These are phyloP conservation scores for Lepiota venenata DNA, from an alignment of 768 basidiomycete genomes.

Conservation along the genomic window DNA sequence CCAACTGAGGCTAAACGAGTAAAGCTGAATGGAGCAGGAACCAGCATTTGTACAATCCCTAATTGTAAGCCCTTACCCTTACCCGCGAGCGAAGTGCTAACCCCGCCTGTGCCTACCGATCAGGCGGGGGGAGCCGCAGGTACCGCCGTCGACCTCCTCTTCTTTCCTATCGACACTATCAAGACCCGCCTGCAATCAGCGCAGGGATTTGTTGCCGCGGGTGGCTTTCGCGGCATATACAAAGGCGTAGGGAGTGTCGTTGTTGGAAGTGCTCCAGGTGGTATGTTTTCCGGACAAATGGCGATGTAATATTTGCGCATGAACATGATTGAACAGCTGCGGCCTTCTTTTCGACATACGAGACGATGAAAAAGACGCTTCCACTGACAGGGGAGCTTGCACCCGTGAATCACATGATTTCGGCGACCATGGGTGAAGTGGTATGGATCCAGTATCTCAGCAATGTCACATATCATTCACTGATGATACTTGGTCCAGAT, in stretches of 20 bases:
- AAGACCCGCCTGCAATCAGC: conserved; percentile 93
- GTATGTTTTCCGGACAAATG: conserved; percentile 34
- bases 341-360: conserved; percentile 93
- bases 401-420: conserved; percentile 54
- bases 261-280: conserved; percentile 94
- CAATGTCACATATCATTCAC: conserved; percentile 8
- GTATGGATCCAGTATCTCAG: conserved; percentile 32
- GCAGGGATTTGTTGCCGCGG: conserved; percentile 81
- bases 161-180: conserved; percentile 96
- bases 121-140: conserved; percentile 92
- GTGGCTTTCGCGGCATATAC: conserved; percentile 90
- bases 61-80: conserved; percentile 29
- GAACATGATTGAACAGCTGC: conserved; percentile 60
- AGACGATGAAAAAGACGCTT: conserved; percentile 75
- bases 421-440: conserved; percentile 61
- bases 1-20: not conserved
- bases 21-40: conserved; percentile 20
- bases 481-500: conserved; percentile 39
- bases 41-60: conserved; percentile 47
- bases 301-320: not conserved
- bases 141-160: conserved; percentile 88
- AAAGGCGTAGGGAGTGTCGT: conserved; percentile 92
- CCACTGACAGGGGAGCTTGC: conserved; percentile 59
- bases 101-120: not conserved
- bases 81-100: conserved; percentile 2